A percentile compares a stretch with the other conserved stretches of the same genome.
Evolutionary conservation across 345 rosid species (phyloP).

Genomic region (Passiflora organensis): DNA sequence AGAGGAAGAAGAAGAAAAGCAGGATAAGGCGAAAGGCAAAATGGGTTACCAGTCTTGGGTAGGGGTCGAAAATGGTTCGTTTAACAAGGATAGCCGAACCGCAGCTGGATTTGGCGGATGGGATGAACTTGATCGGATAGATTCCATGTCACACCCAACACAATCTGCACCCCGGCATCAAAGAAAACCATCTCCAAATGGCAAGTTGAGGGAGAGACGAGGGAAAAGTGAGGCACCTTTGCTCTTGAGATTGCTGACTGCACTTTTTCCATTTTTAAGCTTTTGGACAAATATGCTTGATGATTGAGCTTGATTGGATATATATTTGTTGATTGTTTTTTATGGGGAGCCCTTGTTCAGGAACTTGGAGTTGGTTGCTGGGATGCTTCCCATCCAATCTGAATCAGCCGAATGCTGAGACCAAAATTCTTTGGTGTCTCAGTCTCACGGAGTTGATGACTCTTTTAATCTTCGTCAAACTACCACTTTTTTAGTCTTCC

Average conservation of each 20-base stretch:
- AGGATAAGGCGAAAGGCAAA: constrained; percentile 19
- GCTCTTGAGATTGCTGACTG: constrained; percentile 50
- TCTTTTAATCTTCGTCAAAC: too few species aligned
- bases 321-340: neutral
- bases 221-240: constrained; percentile 34
- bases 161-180: constrained; percentile 9
- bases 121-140: constrained; percentile 43
- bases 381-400: neutral
- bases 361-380: neutral
- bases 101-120: constrained; percentile 46
- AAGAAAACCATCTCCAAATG: constrained; percentile 5
- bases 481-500: too few species aligned
- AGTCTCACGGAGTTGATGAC: too few species aligned
- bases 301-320: neutral
- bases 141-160: constrained; percentile 9
- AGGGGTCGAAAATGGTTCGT: constrained; percentile 22
- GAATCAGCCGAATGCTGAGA: neutral
- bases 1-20: constrained; percentile 6
- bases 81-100: constrained; percentile 12
- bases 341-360: too few species aligned
- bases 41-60: constrained; percentile 23
- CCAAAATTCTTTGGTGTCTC: too few species aligned
- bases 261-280: constrained; percentile 53
- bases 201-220: constrained; percentile 26
- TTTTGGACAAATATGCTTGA: constrained; percentile 49